Conservation (phyloP, 495 filamentous ascomycete species). For the Lepidopterella palustris region DNA sequence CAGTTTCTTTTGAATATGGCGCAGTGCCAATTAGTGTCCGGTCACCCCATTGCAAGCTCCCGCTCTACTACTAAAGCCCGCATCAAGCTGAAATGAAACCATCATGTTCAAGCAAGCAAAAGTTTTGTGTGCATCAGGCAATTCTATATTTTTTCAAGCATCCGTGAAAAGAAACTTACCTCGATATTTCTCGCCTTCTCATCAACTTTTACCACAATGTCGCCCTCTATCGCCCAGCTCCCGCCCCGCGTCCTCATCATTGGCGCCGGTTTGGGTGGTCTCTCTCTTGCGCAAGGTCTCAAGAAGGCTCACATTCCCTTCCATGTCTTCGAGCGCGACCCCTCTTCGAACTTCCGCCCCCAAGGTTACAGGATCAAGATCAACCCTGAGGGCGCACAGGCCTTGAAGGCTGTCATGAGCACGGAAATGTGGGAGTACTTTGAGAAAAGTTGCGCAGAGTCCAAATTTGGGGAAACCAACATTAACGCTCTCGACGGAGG, state of each 20-base stretch:
- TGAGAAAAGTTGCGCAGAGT: constrained; percentile 21
- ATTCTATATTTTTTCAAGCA: not conserved
- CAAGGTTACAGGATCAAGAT: constrained; percentile 27
- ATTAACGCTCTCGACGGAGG: constrained; percentile 21
- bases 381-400: constrained; percentile 10
- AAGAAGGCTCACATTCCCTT: constrained; percentile 34
- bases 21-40: constrained; percentile 7
- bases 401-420: constrained; percentile 4
- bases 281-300: constrained; percentile 54
- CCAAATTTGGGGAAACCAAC: constrained; percentile 24
- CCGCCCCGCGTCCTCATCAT: constrained; percentile 44
- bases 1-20: not conserved
- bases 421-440: constrained; percentile 16
- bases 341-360: constrained; percentile 10
- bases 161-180: not conserved
- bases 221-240: constrained; percentile 7
- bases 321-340: constrained; percentile 26
- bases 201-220: constrained; percentile 6
- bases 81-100: not conserved
- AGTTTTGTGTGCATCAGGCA: not conserved
- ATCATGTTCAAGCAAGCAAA: not conserved
- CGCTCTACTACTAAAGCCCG: not conserved
- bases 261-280: constrained; percentile 55
- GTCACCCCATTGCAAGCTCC: constrained; percentile 6
- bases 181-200: constrained; percentile 5